phyloP scores from a whole-genome alignment of 352 stramenopile genomes.

The Phytopythium chamaehyphon region DNA sequence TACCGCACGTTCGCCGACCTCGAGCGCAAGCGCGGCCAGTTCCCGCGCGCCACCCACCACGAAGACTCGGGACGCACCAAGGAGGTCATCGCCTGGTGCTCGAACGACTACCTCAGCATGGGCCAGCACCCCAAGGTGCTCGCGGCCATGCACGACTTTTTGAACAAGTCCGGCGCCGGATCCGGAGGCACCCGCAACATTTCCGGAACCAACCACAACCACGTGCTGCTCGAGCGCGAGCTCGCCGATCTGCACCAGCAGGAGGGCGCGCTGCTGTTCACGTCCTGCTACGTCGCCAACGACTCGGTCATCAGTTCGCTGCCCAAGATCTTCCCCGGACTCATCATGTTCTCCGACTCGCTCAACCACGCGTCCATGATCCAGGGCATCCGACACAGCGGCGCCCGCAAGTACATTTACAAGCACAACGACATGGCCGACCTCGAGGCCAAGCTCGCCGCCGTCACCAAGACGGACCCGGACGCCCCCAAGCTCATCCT shows the following conservation, averaged over 20 bases:
- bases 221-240: constrained; percentile 83
- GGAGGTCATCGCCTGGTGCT: constrained; percentile 88
- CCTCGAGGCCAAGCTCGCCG: constrained; percentile 74
- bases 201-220: constrained; percentile 89
- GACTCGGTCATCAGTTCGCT: constrained; percentile 87
- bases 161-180: constrained; percentile 77
- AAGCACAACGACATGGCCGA: constrained; percentile 83
- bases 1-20: constrained; percentile 88
- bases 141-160: constrained; percentile 74
- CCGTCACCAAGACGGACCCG: constrained; percentile 40
- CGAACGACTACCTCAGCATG: constrained; percentile 91
- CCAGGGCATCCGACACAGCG: constrained; percentile 74
- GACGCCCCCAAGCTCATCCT: constrained; percentile 80
- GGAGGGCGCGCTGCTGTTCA: constrained; percentile 83
- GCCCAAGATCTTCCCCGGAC: constrained; percentile 87
- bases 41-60: constrained; percentile 79
- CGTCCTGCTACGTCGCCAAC: constrained; percentile 89
- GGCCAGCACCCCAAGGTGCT: constrained; percentile 88
- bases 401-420: constrained; percentile 82
- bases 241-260: constrained; percentile 86
- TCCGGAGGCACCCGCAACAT: constrained; percentile 89
- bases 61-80: constrained; percentile 60
- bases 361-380: constrained; percentile 92
- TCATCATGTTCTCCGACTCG: constrained; percentile 88
- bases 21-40: constrained; percentile 82